phyloP scores from a whole-genome alignment of 2,329 filamentous ascomycete genomes.

The Exophiala spinifera region DNA sequence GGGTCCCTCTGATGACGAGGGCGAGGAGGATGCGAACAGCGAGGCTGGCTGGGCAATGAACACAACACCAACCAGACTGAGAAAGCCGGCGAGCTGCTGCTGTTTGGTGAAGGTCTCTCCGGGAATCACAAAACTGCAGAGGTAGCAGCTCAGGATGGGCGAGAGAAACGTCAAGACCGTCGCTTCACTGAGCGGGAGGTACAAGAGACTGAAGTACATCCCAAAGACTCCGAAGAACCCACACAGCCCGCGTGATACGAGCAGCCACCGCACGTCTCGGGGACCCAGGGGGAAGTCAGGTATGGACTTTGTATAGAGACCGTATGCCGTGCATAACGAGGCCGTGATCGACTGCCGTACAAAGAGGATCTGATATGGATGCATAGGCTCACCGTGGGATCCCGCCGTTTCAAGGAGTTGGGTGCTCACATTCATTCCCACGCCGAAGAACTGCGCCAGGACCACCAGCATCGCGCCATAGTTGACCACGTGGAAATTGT shows the following conservation, averaged over 20 bases:
- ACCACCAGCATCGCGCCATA: slow-evolving; percentile 72
- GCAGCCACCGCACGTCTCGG: slow-evolving; percentile 62
- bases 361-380: slow-evolving; percentile 83
- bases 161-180: slow-evolving; percentile 86
- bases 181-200: slow-evolving; percentile 80
- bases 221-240: slow-evolving; percentile 79
- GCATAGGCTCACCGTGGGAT: slow-evolving; percentile 65
- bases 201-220: slow-evolving; percentile 71
- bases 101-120: slow-evolving; percentile 74
- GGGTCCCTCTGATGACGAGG: slow-evolving; percentile 4
- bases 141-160: slow-evolving; percentile 73
- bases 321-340: slow-evolving; percentile 65
- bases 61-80: slow-evolving; percentile 76
- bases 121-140: slow-evolving; percentile 68
- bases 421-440: slow-evolving; percentile 80
- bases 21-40: slow-evolving; percentile 45
- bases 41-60: slow-evolving; percentile 73
- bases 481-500: slow-evolving; percentile 60
- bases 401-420: slow-evolving; percentile 68
- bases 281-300: slow-evolving; percentile 69
- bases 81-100: slow-evolving; percentile 71
- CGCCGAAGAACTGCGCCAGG: slow-evolving; percentile 74
- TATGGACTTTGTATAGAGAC: slow-evolving; percentile 63
- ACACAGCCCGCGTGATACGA: slow-evolving; percentile 65
- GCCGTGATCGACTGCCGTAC: slow-evolving; percentile 73